Base-by-base conservation (phyloP, 23 red algal species). In the Gracilariopsis chorda region DNA sequence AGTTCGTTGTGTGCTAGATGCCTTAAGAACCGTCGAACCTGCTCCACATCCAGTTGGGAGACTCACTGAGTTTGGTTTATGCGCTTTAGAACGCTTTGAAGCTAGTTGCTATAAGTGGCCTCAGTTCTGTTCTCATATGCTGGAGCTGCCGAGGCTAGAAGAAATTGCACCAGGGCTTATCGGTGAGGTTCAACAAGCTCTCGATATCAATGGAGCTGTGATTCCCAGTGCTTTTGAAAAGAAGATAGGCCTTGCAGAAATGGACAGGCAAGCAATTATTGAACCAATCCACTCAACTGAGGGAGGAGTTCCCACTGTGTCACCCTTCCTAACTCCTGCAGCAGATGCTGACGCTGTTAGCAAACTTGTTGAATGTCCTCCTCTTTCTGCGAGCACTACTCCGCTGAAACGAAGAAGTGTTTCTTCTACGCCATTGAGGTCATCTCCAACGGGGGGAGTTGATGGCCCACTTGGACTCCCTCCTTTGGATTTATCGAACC, bases 91-190 rank as follows among this genome's bases (percentile, higher is more conserved):
- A 33, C 46, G 81, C 4, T 98, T 93, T 35, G 42, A 65, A 43
- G 25, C 52, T 20, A 61, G 93, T 17, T 93, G 95, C 44, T 46
- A 68, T 36, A 93, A 95, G 56, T 95, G 92, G 88, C 96, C 96
- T 40, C 84, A 88, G 30, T 98, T 93, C 61, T 87, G 62, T 80
- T 76, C 40, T 32, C 71, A 91, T 19, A 61, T 98, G 30, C 78
- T 93, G 21, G 78, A 91, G 36, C 85, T 98, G 4, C 33, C 89
- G 16, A 83, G 94, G 53, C 56, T 98, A 53, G 43, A 51, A 71
- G 82, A 84, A 25, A 53, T 85, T 27, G 85, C 77, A 12, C 96
- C 96, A 29, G 84, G 79, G 23, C 48, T 98, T 17, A 56, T 93
- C 32, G 51, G 37, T 12, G 73, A 85, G 39, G 51, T 77, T 28